phyloP scores from a whole-genome alignment of 1,284 basidiomycete species.

The Cryptococcus maquisensis region DNA sequence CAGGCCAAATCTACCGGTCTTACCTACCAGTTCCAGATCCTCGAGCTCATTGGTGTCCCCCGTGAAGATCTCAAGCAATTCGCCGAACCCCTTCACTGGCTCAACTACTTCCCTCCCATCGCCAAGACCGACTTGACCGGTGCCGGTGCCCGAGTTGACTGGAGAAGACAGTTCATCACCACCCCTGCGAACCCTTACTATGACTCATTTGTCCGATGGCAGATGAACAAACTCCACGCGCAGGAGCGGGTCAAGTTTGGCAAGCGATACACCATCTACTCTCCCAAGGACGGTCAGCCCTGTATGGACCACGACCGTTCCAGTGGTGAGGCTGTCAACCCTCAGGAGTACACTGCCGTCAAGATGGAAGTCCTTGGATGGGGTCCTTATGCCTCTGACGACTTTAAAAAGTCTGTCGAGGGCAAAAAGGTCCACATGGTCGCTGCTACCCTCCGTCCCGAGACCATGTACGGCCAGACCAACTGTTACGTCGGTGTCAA shows the following conservation, averaged over 20 bases:
- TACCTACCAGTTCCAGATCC: conserved; percentile 98
- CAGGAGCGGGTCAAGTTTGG: conserved; percentile 95
- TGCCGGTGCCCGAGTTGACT: conserved; percentile 93
- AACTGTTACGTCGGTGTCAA: conserved; percentile 93
- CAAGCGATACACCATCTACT: conserved; percentile 97
- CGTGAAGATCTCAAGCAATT: conserved; percentile 90
- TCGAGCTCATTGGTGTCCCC: conserved; percentile 88
- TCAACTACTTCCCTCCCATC: conserved; percentile 94
- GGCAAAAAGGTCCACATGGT: conserved; percentile 85
- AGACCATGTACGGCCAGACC: conserved; percentile 99
- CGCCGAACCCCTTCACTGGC: conserved; percentile 88
- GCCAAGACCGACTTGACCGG: conserved; percentile 81
- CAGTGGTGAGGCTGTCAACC: conserved; percentile 90
- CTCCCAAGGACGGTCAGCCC: conserved; percentile 97
- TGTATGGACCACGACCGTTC: conserved; percentile 99
- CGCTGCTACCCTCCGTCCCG: conserved; percentile 91
- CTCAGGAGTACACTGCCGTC: conserved; percentile 92
- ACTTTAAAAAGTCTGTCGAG: conserved; percentile 60
- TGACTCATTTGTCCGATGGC: conserved; percentile 97
- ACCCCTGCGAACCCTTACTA: conserved; percentile 94
- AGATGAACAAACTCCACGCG: conserved; percentile 86
- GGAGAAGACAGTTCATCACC: conserved; percentile 92
- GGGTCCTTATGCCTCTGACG: conserved; percentile 58
- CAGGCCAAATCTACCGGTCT: conserved; percentile 89
- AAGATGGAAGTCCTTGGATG: conserved; percentile 92